These are phyloP conservation scores for Candida piceae DNA, from an alignment of 805 yeast genomes.

Conservation along the genomic window DNA sequence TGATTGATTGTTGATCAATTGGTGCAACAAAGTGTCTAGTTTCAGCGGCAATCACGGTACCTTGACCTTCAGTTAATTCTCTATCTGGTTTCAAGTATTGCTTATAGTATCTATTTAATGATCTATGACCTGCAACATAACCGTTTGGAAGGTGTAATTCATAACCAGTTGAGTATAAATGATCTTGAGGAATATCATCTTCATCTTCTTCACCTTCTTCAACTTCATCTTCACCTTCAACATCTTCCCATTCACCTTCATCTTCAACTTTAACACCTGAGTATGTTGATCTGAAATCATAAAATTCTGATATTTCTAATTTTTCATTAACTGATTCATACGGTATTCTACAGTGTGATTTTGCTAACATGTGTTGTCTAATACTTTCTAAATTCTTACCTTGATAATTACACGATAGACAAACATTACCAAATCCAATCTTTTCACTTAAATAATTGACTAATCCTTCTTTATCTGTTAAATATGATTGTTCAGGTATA, in stretches of 20 bases:
- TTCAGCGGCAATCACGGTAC: constrained; percentile 75
- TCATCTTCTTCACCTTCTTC: constrained; percentile 28
- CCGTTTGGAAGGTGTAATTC: constrained; percentile 78
- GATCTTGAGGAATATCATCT: constrained; percentile 30
- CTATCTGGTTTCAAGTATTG: constrained; percentile 53
- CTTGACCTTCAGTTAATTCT: constrained; percentile 56
- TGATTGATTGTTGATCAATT: constrained; percentile 36
- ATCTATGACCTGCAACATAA: constrained; percentile 73
- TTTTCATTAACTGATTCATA: constrained; percentile 79
- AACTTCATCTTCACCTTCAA: constrained; percentile 30
- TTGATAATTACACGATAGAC: constrained; percentile 76
- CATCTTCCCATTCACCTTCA: constrained; percentile 21
- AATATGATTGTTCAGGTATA: constrained; percentile 74
- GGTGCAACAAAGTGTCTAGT: constrained; percentile 47
- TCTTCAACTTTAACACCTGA: constrained; percentile 32
- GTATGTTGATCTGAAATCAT: constrained; percentile 74
- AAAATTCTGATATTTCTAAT: constrained; percentile 70
- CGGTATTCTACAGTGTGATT: constrained; percentile 86
- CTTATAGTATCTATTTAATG: constrained; percentile 64
- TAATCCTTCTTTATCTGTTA: constrained; percentile 66
- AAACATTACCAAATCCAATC: constrained; percentile 76
- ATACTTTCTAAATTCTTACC: constrained; percentile 84
- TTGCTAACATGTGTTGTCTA: constrained; percentile 80
- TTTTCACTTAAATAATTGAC: constrained; percentile 73
- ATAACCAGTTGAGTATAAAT: constrained; percentile 39